These are phyloP conservation scores for Nematocida major DNA, from an alignment of 371 early-diverging fungal species.

Conservation along the genomic window DNA sequence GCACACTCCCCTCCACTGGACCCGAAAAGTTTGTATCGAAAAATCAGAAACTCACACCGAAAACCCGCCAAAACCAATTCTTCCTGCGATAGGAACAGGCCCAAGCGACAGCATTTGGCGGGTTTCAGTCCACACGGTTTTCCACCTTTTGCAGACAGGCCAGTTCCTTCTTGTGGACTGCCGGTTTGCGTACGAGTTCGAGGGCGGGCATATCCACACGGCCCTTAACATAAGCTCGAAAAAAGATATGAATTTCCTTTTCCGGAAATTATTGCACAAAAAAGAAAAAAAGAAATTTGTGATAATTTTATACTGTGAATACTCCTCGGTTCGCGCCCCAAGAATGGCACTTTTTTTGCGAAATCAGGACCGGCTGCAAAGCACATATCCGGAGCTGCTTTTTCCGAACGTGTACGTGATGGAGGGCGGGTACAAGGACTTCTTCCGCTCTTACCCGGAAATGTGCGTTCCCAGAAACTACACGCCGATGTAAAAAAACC, in stretches of 20 bases:
- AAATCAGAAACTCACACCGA: not conserved
- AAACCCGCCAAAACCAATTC: not conserved
- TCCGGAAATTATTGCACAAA: slow-evolving; percentile 53
- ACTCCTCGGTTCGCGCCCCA: slow-evolving; percentile 74
- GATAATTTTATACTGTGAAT: slow-evolving; percentile 83
- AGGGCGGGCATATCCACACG: slow-evolving; percentile 74
- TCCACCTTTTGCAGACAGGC: slow-evolving; percentile 22
- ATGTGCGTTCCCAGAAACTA: slow-evolving; percentile 59
- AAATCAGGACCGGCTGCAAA: slow-evolving; percentile 70
- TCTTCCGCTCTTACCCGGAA: slow-evolving; percentile 66
- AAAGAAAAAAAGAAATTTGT: slow-evolving; percentile 57
- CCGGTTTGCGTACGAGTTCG: slow-evolving; percentile 76
- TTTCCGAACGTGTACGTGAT: slow-evolving; percentile 81
- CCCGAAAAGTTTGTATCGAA: too few relatives aligned
- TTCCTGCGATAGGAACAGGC: slow-evolving; percentile 60
- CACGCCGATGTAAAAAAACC: slow-evolving; percentile 49
- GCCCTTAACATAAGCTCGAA: slow-evolving; percentile 69
- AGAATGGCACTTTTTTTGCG: slow-evolving; percentile 72
- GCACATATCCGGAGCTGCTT: slow-evolving; percentile 71
- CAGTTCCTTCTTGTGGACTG: slow-evolving; percentile 71
- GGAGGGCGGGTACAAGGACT: slow-evolving; percentile 75
- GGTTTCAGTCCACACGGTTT: slow-evolving; percentile 47
- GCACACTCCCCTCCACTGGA: too few relatives aligned
- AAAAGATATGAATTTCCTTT: slow-evolving; percentile 62
- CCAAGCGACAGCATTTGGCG: slow-evolving; percentile 59